Conservation (phyloP, 1,139 yeast species). For the Debaryomyces fabryi region DNA sequence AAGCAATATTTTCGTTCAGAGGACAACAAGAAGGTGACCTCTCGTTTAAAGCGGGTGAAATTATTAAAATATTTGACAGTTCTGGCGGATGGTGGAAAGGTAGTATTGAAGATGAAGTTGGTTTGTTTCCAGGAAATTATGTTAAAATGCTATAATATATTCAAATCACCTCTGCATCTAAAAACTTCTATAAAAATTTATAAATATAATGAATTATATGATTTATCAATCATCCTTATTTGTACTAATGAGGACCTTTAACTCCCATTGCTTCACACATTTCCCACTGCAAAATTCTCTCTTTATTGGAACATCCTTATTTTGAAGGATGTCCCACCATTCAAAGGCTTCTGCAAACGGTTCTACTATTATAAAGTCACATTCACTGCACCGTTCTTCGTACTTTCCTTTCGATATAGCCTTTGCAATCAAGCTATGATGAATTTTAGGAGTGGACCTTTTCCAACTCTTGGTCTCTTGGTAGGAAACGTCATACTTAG, state of each 20-base stretch:
- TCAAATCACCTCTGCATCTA: not conserved
- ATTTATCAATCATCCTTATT: not conserved
- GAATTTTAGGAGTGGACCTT: slow-evolving; percentile 36
- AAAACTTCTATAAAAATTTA: not conserved
- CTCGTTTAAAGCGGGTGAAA: slow-evolving; percentile 51
- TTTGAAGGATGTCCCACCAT: slow-evolving; percentile 51
- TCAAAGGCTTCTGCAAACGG: slow-evolving; percentile 47
- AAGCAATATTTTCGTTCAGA: slow-evolving; percentile 36
- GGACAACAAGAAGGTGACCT: slow-evolving; percentile 49
- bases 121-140: slow-evolving; percentile 60
- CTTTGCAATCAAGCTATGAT: slow-evolving; percentile 35
- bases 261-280: slow-evolving; percentile 35
- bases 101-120: slow-evolving; percentile 46
- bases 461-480: slow-evolving; percentile 50
- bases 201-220: not conserved
- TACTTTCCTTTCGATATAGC: slow-evolving; percentile 47
- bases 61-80: slow-evolving; percentile 44
- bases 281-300: slow-evolving; percentile 44
- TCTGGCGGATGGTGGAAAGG: slow-evolving; percentile 67
- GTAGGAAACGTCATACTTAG: slow-evolving; percentile 46
- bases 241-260: slow-evolving; percentile 3
- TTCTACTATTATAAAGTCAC: slow-evolving; percentile 39
- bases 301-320: slow-evolving; percentile 40
- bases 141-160: slow-evolving; percentile 26
- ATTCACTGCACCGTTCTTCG: slow-evolving; percentile 40